Base-by-base conservation (phyloP, 306 rosid genomes). In the Morella rubra region DNA sequence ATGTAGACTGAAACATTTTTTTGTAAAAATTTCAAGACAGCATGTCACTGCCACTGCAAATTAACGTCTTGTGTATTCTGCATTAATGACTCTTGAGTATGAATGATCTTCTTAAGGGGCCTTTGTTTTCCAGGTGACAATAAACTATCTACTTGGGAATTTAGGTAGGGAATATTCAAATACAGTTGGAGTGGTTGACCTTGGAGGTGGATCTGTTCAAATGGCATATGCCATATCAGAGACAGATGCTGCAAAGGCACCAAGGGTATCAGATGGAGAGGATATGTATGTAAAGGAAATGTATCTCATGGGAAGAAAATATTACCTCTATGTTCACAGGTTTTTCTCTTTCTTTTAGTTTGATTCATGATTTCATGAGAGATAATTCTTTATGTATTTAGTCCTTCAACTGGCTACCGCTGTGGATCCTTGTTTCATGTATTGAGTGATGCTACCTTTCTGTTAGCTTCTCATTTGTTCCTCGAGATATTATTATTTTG, bases 171-270 rank as follows among this genome's bases (percentile, higher is more conserved):
- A 84, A 61, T 90, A 87, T 80, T 85, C 91, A 0, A 78, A 91
- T 62, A 95, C 99, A 37, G 99, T 95, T 74, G 99, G 99, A 45
- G 96, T 95, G 46, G 96, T 95, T 82, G 99, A 95, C 86, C 99
- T 95, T 82, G 99, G 99, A 22, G 99, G 99, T 78, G 99, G 99
- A 67, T 95, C 99, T 82, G 97, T 95, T 80, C 99, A 95, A 86
- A 95, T 95, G 97, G 99, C 99, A 37, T 95, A 95, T 89, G 97
- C 99, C 68, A 87, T 95, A 77, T 90, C 99, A 1, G 97, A 92
- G 84, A 45, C 83, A 37, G 97, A 89, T 56, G 93, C 96, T 71
- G 86, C 84, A 22, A 83, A 66, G 81, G 96, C 97, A 79, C 93
- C 98, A 32, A 85, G 82, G 77, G 56, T 80, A 76, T 49, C 62